Percentiles rank a stretch among this genome's conserved stretches.
Evolutionary conservation across 1,284 basidiomycete species (phyloP).

Genomic region (Cerioporus squamosus): DNA sequence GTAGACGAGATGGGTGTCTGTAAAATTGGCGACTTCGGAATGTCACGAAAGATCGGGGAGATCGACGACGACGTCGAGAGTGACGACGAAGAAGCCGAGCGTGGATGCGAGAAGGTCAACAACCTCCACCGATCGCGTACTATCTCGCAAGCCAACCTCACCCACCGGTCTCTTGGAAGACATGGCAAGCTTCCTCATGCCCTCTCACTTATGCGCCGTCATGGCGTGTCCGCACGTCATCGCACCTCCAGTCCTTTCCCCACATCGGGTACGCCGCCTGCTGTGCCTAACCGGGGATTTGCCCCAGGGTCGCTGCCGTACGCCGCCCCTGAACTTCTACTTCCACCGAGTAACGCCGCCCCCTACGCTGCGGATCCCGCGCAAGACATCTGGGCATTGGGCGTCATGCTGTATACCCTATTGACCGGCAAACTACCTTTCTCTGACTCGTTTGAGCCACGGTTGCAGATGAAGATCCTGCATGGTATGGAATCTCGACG

Average conservation of each 20-base stretch:
- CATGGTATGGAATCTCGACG: constrained; percentile 57
- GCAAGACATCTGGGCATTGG: constrained; percentile 94
- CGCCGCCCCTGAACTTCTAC: constrained; percentile 81
- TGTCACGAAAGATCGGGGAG: constrained; percentile 68
- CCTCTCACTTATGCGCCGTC: constrained; percentile 40
- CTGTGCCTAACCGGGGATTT: constrained; percentile 44
- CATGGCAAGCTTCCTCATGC: constrained; percentile 35
- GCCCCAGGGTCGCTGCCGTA: constrained; percentile 91
- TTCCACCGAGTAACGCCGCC: constrained; percentile 38
- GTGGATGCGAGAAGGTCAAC: constrained; percentile 6
- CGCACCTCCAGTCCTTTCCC: constrained; percentile 62
- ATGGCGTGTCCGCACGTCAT: constrained; percentile 48
- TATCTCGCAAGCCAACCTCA: constrained; percentile 22
- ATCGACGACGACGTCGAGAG: constrained; percentile 20
- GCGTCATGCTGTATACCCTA: constrained; percentile 85
- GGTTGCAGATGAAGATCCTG: constrained; percentile 89
- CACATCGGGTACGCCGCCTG: constrained; percentile 29
- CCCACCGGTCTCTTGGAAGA: constrained; percentile 27
- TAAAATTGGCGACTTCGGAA: constrained; percentile 85
- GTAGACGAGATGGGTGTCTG: constrained; percentile 85
- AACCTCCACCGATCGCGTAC: constrained; percentile 25
- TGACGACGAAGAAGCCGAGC: constrained; percentile 42
- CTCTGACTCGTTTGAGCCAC: constrained; percentile 84
- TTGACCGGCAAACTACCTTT: constrained; percentile 86
- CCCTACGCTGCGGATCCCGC: constrained; percentile 56